Base-by-base conservation (phyloP, 371 early-diverging fungal genomes). In the Synchytrium microbalum region DNA sequence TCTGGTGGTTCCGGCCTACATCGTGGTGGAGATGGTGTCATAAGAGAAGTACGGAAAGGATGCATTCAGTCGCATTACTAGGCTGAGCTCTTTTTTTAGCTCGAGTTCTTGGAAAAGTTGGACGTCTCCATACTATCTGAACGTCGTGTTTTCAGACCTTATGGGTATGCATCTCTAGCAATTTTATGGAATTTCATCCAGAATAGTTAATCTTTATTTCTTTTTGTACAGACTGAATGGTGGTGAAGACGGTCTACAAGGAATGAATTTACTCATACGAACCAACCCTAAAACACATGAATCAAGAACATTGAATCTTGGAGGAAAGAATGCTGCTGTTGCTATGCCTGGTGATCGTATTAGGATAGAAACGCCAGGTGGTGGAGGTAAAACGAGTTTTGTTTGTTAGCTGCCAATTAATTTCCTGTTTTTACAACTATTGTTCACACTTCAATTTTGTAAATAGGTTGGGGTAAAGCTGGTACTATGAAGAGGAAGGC, bases 81-180 rank as follows among this genome's bases (percentile, higher is more conserved):
- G 23, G 29, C 46, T 51, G 10, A n/a, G 51, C 51, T n/a, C n/a
- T 51, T n/a, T n/a, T 32, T 59, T 13, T 30, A 74, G 68, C 53
- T 77, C 33, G 76, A 78, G 60, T 78, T 78, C 55, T 60, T 74
- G 31, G 73, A 72, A 56, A 28, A 64, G 25, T 56, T 96, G 64
- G 81, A 91, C 59, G 93, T 95, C 0, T 91, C 92, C 10, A 88
- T 97, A 58, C 79, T 97, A 24, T 88, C 91, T 5, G 98, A 97
- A 71, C 84, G 98, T 27, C 86, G 98, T 5, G 94, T 93, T 3
- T 90, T 85, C 67, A 70, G 73, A 16, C 98, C 98, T 1, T 94
- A 94, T 62, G 98, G 97, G 58, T 68, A 58, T 52, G 25, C 33
- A 58, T n/a, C n/a, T n/a, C n/a, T n/a, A n/a, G n/a, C n/a, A n/a